Evolutionary conservation across 352 stramenopile genomes (phyloP).

Genomic region (Globisporangium nagaii): DNA sequence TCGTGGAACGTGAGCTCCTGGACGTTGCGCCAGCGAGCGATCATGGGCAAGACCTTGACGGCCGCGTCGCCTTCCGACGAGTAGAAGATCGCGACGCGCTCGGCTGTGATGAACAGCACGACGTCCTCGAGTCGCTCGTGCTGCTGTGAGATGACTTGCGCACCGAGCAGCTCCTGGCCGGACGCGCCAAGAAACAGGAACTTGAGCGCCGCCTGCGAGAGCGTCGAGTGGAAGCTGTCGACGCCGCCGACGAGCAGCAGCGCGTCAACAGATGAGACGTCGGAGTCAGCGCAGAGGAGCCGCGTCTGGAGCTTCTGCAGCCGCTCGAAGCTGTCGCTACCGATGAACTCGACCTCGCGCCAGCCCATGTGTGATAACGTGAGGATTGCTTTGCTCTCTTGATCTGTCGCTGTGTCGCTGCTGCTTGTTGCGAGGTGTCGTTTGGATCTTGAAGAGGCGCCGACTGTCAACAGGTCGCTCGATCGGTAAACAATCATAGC

Average conservation of each 20-base stretch:
- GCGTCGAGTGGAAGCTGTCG: constrained; percentile 59
- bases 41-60: constrained; percentile 51
- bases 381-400: too few species aligned
- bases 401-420: too few species aligned
- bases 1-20: constrained; percentile 63
- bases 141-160: constrained; percentile 67
- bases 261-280: constrained; percentile 33
- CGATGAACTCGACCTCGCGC: constrained; percentile 51
- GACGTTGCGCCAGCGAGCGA: constrained; percentile 65
- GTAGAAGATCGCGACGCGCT: constrained; percentile 50
- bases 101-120: constrained; percentile 46
- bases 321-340: constrained; percentile 47
- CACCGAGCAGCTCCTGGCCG: constrained; percentile 63
- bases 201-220: constrained; percentile 63
- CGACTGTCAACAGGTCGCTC: too few species aligned
- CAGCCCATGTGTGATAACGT: too few species aligned
- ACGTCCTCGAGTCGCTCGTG: constrained; percentile 66
- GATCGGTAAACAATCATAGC: too few species aligned
- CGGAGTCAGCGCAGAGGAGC: constrained; percentile 27
- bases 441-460: too few species aligned
- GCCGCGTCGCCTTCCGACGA: constrained; percentile 60
- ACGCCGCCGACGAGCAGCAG: constrained; percentile 66
- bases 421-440: too few species aligned
- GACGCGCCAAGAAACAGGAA: constrained; percentile 69
- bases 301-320: constrained; percentile 51